Base-by-base conservation (phyloP, 31 red algal species). In the Odonthalia washingtoniensis region DNA sequence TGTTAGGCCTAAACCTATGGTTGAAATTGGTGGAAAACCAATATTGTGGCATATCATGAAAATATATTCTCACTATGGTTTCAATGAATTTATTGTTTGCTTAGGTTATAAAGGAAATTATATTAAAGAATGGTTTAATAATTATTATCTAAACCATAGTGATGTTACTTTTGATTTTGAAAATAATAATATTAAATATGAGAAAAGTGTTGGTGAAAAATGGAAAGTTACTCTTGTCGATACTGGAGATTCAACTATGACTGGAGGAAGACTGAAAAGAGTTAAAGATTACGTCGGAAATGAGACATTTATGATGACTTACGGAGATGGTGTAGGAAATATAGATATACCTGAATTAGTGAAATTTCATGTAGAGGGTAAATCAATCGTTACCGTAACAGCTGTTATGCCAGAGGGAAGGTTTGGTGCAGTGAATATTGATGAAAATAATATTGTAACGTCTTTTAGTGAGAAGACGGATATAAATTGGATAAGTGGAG, bases 51-150 rank as follows among this genome's bases (percentile, higher is more conserved):
- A 67, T 35, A 67, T 67, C 64, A 67, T 67, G 64, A 67, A 67
- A 67, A 67, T 35, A 30, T 67, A 67, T 35, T 67, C 64, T 67
- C 27, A 35, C 64, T 35, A 67, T 67, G 64, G 64, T 35, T 33
- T 67, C 33, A 67, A 67, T 67, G 64, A 67, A 67, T 67, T 67
- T 35, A 67, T 67, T 67, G 33, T 67, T 67, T 67, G 64, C 64
- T 67, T 30, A 30, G 64, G 64, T 30, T 67, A 67, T 67, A 67
- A 67, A 67, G 64, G 64, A 35, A 30, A 67, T 67, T 30, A 33
- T 33, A 67, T 67, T 35, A 67, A 67, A 67, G 64, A 67, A 35
- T 67, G 33, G 30, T 67, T 67, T 67, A 35, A 30, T 67, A 67
- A 67, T 35, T 67, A 67, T 67, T 67, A 33, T 67, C 33, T 67